Base-by-base conservation (phyloP, 441 rosid species). In the Isatis lusitanica region DNA sequence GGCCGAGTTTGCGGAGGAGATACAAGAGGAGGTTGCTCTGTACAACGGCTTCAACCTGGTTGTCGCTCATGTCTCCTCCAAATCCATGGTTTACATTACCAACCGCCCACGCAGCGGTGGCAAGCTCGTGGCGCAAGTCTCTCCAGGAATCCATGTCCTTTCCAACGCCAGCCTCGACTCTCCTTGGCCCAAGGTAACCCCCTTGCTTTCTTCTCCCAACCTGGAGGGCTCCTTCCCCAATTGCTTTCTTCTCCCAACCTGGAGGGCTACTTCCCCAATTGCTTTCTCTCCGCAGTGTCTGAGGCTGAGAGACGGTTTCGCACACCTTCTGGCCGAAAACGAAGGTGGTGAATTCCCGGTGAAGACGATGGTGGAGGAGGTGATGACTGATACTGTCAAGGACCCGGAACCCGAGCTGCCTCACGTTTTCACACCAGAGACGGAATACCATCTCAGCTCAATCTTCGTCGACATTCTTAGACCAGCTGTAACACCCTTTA, bases 131-230 rank as follows among this genome's bases (percentile, higher is more conserved):
- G 75, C 81, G 18, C 87, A 80, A 63, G 94, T 90, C 51, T 72
- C 90, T 28, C 91, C 95, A 1, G 97, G 96, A 66, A 82, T 89
- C 78, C 98, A 92, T 71, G 90, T 94, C 24, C 73, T 94, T 50
- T 70, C 95, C 50, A 92, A 87, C 71, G 88, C 92, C 65, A 85
- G 82, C 81, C 87, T 92, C 51, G 89, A 92, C 81, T 71, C 94
- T 28, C 94, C 97, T 46, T 92, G 91, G 97, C 93, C 89, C 66
- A 89, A 92, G 92, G 98, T 90, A 74, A 26, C 28, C 28, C 42
- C 13, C 4, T 4, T 46, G 15, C 51, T 31, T 0, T n/a, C 53
- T 11, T n/a, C n/a, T n/a, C n/a, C n/a, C n/a, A n/a, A n/a, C n/a
- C n/a, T n/a, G n/a, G n/a, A n/a, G n/a, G n/a, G n/a, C n/a, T n/a